Conservation (phyloP, 1,139 yeast genomes). For the Candida glucosophila region DNA sequence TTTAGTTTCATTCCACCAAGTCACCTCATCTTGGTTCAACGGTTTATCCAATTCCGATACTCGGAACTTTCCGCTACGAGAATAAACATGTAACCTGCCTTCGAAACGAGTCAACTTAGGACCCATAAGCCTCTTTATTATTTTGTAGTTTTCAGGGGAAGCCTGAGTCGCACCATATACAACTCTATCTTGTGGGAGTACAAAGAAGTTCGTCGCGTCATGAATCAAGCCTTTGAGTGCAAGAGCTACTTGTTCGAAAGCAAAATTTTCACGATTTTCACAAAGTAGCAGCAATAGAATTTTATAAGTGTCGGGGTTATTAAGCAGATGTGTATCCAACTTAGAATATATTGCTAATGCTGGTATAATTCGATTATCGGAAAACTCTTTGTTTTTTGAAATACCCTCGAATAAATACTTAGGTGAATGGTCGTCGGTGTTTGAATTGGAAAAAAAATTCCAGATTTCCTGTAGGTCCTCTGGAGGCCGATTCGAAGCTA, state of each 20-base stretch:
- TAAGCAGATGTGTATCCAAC: slow-evolving; percentile 2
- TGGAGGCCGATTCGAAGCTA: slow-evolving; percentile 7
- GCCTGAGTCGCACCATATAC: slow-evolving; percentile 4
- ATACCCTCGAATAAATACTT: slow-evolving; percentile 10
- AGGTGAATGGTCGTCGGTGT: slow-evolving; percentile 9
- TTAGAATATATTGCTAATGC: slow-evolving; percentile 12
- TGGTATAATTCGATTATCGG: slow-evolving; percentile 5
- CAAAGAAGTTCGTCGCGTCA: slow-evolving; percentile 14
- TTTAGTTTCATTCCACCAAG: no score
- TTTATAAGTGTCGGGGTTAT: slow-evolving; percentile 9
- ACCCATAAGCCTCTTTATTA: slow-evolving; percentile 16
- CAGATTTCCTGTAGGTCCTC: slow-evolving; percentile 8
- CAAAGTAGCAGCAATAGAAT: slow-evolving; percentile 7
- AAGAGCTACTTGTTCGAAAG: slow-evolving; percentile 7
- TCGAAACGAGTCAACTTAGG: slow-evolving; percentile 11
- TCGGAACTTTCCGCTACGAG: no score
- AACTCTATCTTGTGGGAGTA: slow-evolving; percentile 15
- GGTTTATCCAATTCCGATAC: no score
- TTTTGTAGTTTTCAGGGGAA: slow-evolving; percentile 21
- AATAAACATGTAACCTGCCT: no score
- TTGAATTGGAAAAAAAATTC: slow-evolving; percentile 4
- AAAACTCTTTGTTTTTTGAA: slow-evolving; percentile 5
- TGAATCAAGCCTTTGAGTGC: slow-evolving; percentile 18
- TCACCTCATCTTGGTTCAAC: no score
- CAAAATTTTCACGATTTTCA: slow-evolving; percentile 3